Conservation (phyloP, 2,329 filamentous ascomycete genomes). For the Ascocoryne sarcoides region DNA sequence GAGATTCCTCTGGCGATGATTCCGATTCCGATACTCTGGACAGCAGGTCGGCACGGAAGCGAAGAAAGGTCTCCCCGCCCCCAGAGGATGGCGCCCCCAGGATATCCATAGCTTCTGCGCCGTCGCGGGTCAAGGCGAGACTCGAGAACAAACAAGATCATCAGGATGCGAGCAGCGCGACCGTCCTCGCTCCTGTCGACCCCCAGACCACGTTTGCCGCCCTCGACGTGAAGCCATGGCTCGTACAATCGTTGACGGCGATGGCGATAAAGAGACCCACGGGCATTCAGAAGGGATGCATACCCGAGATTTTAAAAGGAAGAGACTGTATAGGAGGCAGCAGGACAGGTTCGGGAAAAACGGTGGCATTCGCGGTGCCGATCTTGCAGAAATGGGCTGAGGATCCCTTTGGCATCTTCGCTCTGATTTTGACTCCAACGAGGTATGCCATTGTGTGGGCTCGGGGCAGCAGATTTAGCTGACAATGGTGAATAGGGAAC, state of each 20-base stretch:
- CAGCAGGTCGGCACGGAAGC: slow-evolving; percentile 24
- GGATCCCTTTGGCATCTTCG: slow-evolving; percentile 88
- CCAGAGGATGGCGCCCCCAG: slow-evolving; percentile 12
- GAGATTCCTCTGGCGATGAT: slow-evolving; percentile 8
- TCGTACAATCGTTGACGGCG: slow-evolving; percentile 66
- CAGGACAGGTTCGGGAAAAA: slow-evolving; percentile 94
- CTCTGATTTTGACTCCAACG: slow-evolving; percentile 80
- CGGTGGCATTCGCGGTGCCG: slow-evolving; percentile 87
- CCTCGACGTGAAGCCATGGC: slow-evolving; percentile 73
- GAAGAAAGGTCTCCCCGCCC: slow-evolving; percentile 22
- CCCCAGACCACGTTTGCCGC: slow-evolving; percentile 59
- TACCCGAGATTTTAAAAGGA: slow-evolving; percentile 85
- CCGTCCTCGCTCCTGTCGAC: slow-evolving; percentile 43
- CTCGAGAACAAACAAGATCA: too few species aligned
- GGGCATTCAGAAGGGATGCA: slow-evolving; percentile 85
- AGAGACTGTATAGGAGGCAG: slow-evolving; percentile 92
- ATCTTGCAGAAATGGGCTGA: slow-evolving; percentile 90
- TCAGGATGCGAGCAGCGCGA: not conserved
- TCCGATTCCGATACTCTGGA: slow-evolving; percentile 28
- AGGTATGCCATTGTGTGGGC: slow-evolving; percentile 36
- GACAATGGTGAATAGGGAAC: slow-evolving; percentile 48
- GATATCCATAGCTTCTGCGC: slow-evolving; percentile 17
- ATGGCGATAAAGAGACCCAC: slow-evolving; percentile 85
- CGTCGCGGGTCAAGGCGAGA: slow-evolving; percentile 22
- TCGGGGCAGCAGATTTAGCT: slow-evolving; percentile 2